Evolutionary conservation across 2,329 filamentous ascomycete genomes (phyloP).

Genomic region (Dactylellina sp.): DNA sequence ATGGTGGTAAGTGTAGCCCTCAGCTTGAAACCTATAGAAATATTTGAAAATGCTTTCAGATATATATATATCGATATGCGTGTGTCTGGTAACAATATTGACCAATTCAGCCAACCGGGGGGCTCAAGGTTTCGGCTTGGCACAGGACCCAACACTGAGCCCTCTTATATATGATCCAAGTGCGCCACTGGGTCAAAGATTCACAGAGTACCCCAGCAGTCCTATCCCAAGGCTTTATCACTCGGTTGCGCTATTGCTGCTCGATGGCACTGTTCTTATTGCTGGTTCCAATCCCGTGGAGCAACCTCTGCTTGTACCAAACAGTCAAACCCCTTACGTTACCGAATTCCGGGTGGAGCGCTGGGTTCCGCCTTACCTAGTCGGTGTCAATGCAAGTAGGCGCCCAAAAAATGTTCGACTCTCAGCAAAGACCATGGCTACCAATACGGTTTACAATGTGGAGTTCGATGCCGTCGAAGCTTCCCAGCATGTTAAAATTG

Average conservation of each 20-base stretch:
- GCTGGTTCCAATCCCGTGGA: constrained; percentile 73
- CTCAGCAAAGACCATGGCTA: constrained; percentile 65
- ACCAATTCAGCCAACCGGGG: constrained; percentile 65
- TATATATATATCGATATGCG: no score
- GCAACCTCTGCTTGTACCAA: constrained; percentile 68
- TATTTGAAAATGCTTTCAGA: no score
- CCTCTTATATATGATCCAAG: constrained; percentile 71
- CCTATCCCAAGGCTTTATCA: constrained; percentile 71
- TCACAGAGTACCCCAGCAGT: constrained; percentile 65
- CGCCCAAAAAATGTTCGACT: constrained; percentile 68
- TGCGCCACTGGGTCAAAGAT: constrained; percentile 68
- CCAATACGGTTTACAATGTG: constrained; percentile 67
- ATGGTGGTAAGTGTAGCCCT: constrained; percentile 66
- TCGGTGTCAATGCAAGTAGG: constrained; percentile 66
- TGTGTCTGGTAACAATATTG: constrained; percentile 1
- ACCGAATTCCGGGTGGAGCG: constrained; percentile 74
- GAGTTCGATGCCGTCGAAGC: constrained; percentile 66
- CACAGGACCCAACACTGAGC: constrained; percentile 68
- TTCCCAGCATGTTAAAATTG: constrained; percentile 66
- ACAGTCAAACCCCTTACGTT: constrained; percentile 67
- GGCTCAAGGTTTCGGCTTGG: constrained; percentile 72
- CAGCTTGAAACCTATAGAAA: no score
- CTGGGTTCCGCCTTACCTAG: constrained; percentile 72
- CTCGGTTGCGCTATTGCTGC: constrained; percentile 71
- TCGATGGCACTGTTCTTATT: constrained; percentile 72